Conservation (phyloP, 179 eudicot species). For the Silene noctiflora region DNA sequence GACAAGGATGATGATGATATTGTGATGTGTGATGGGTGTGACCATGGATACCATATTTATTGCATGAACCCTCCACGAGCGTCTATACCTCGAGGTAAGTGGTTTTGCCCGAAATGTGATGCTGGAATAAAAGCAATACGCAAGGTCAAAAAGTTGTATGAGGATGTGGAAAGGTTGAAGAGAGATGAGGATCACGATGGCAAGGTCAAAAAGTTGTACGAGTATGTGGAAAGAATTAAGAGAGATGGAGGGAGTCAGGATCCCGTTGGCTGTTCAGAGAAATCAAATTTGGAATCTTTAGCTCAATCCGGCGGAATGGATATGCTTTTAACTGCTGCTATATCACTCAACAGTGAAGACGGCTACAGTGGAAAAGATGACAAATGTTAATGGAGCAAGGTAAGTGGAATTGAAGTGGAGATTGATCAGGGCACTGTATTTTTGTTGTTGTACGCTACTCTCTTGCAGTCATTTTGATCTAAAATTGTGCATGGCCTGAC, state of each 20-base stretch:
- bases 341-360: slow-evolving; percentile 55
- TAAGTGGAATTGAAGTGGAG: background rate
- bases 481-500: slow-evolving; percentile 1
- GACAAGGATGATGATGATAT: slow-evolving; percentile 76
- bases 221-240: slow-evolving; percentile 36
- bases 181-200: slow-evolving; percentile 24
- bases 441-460: slow-evolving; percentile 4
- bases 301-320: slow-evolving; percentile 66
- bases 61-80: slow-evolving; percentile 72
- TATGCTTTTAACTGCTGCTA: slow-evolving; percentile 79
- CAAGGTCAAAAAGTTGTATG: slow-evolving; percentile 47
- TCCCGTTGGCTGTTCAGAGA: slow-evolving; percentile 23
- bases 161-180: slow-evolving; percentile 36
- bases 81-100: slow-evolving; percentile 62
- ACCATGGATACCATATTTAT: slow-evolving; percentile 84
- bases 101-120: slow-evolving; percentile 82
- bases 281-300: slow-evolving; percentile 17
- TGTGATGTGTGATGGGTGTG: slow-evolving; percentile 88
- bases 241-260: slow-evolving; percentile 29
- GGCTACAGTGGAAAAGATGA: slow-evolving; percentile 26
- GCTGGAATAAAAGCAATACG: slow-evolving; percentile 51
- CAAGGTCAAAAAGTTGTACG: slow-evolving; percentile 46
- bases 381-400: slow-evolving; percentile 15
- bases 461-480: slow-evolving; percentile 13
- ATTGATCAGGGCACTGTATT: slow-evolving; percentile 10